Evolutionary conservation across 1,139 yeast species (phyloP), one percentile per base, ranked within the genome.

Genomic region (Sugiyamaella grinbergsii): DNA sequence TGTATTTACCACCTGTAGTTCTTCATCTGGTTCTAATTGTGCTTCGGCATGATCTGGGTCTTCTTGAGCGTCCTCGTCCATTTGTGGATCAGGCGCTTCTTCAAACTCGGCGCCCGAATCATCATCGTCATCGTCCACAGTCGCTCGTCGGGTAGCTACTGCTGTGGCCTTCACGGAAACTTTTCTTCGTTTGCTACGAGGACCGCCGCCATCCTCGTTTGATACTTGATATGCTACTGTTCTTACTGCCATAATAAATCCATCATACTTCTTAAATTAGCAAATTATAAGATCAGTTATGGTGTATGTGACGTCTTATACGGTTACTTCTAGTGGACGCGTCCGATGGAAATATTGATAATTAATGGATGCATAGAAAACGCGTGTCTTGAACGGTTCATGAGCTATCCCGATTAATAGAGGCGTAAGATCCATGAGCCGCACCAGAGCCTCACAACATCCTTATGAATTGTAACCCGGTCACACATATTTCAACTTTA

Each of bases 51-150:
- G 24, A 31, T 42, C 42, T 7, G 3, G 8, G 19, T 8, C 33
- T 7, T 39, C 33, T 39, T 39, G 33, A 16, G 6, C 32, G 8
- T 13, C 33, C 18, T 11, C 20, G 8, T 15, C 18, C 10, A 13
- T 15, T 28, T 13, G 10, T 29, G 7, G 6, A 10, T 39, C 43
- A 11, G 10, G 15, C 10, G 13, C 29, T 10, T 39, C 16, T 2
- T 11, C 43, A 13, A 28, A 16, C 3, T 39, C 43, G 5, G n/a
- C 33, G 15, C 11, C 33, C n/a, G n/a, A n/a, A 23, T 40, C 44
- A 2, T 40, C 44, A 8, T 26, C 36, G 23, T 40, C 44, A 20
- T 24, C 29, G 5, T 33, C 18, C 13, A 23, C n/a, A 10, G 24
- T n/a, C 13, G 33, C 6, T 13, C 26, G 26, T 23, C 8, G n/a